Base-by-base conservation (phyloP, 768 basidiomycete species). In the Tephrocybe sp. region DNA sequence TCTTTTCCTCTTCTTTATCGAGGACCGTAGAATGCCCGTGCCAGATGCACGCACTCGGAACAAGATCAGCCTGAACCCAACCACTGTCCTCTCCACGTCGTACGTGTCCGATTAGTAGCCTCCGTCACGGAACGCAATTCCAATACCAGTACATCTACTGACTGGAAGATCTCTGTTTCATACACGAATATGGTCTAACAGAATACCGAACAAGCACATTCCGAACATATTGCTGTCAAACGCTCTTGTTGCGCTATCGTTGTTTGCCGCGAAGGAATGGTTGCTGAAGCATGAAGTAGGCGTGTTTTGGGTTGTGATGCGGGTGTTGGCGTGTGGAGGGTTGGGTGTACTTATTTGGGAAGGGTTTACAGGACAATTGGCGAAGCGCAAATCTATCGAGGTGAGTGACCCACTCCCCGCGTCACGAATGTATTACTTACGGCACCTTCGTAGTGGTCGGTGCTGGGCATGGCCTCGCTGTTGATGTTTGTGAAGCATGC, bases 281-380 rank as follows among this genome's bases (percentile, higher is more conserved):
- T 67, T 90, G 6, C 68, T 91, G 41, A 73, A 80, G 15, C 77
- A 78, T 33, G 84, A 88, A 64, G 79, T 85, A 18, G 84, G 85
- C 6, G 78, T 86, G 8, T 85, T 90, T 61, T 91, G 88, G 90
- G 73, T 89, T 12, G 73, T 86, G 28, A 84, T 90, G 71, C 73
- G 87, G 55, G 76, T 89, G 43, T 71, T 91, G 46, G 86, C 85
- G 3, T 81, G 83, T 57, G 86, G 82, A n/a, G 85, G 80, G n/a
- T 59, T 88, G 47, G 83, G 80, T 17, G 76, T 81, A 37, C 57
- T 88, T 39, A 66, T 80, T 17, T 84, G 86, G 84, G 83, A 84
- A 54, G 75, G 69, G 1, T 53, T 72, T 42, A 82, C 80, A 0
- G 79, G 80, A 3, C 76, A 83, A 60, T 62, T 81, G 54, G 69